These are phyloP conservation scores for Olyra latifolia DNA, from an alignment of 176 grass and related monocot genomes.

Conservation along the genomic window DNA sequence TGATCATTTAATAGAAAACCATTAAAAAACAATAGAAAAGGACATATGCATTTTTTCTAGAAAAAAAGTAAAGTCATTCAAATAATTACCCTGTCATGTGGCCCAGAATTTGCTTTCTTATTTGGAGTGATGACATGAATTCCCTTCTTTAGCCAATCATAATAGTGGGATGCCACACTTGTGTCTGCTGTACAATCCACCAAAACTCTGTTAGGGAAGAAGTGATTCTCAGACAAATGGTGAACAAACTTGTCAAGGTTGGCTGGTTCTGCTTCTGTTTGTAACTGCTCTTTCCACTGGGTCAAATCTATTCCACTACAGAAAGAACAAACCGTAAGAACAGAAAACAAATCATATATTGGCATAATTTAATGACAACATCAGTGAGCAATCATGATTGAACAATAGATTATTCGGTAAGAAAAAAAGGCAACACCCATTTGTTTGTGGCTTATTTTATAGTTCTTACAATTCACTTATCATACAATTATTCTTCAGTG, in stretches of 20 bases:
- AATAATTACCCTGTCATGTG: slow-evolving; percentile 64
- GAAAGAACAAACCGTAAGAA: slow-evolving; percentile 24
- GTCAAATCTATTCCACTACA: slow-evolving; percentile 70
- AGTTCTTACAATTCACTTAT: not conserved
- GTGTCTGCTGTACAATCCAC: slow-evolving; percentile 91
- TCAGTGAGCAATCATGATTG: not conserved
- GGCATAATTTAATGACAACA: not conserved
- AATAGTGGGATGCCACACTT: slow-evolving; percentile 73
- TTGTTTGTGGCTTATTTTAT: not conserved
- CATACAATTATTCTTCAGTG: not conserved
- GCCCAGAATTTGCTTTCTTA: slow-evolving; percentile 90
- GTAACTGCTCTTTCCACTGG: slow-evolving; percentile 59
- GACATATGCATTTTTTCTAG: not conserved
- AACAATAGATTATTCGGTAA: not conserved
- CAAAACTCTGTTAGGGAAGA: slow-evolving; percentile 81
- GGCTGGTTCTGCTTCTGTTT: slow-evolving; percentile 53
- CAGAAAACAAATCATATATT: slow-evolving; percentile 8
- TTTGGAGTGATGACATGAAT: slow-evolving; percentile 90
- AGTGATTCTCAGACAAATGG: slow-evolving; percentile 70
- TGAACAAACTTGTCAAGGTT: slow-evolving; percentile 59
- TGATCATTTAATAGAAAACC: not conserved
- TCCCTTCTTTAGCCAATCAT: slow-evolving; percentile 74
- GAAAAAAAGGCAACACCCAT: not conserved
- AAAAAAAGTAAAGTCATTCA: not conserved
- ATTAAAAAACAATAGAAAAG: not conserved